Percentiles rank a stretch among this genome's conserved stretches.
Conservation (phyloP, 768 basidiomycete genomes). For the Fistulinella prunicolor region DNA sequence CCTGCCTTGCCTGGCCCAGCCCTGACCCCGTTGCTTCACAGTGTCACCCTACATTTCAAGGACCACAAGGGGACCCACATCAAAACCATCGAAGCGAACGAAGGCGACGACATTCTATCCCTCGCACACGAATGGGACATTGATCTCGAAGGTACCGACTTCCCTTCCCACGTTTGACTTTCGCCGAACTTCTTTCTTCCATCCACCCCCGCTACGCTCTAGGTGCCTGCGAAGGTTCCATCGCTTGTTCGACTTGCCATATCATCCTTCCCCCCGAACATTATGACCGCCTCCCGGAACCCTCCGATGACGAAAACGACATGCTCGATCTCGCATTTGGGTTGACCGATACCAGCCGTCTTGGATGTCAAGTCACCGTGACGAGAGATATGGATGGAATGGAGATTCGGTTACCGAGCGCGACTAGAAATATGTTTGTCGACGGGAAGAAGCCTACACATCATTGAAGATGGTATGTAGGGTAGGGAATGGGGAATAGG, state of each 20-base stretch:
- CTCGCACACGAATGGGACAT: constrained; percentile 95
- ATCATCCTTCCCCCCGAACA: constrained; percentile 64
- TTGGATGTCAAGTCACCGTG: constrained; percentile 77
- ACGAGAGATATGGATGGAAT: constrained; percentile 84
- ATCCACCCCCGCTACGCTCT: background rate
- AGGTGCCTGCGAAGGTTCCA: constrained; percentile 97
- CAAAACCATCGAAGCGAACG: constrained; percentile 87
- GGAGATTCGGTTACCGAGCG: constrained; percentile 78
- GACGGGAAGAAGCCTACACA: constrained; percentile 66
- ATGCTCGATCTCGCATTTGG: constrained; percentile 99
- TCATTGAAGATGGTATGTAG: constrained; percentile 29
- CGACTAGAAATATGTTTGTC: constrained; percentile 97
- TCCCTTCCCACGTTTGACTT: background rate
- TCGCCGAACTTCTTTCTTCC: background rate
- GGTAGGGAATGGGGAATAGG: background rate
- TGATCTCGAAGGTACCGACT: constrained; percentile 81
- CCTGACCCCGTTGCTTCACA: constrained; percentile 26
- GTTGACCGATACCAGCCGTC: constrained; percentile 85
- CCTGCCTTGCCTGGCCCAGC: background rate
- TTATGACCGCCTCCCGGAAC: constrained; percentile 87
- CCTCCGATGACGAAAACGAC: constrained; percentile 97
- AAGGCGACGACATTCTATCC: constrained; percentile 89
- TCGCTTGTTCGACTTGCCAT: constrained; percentile 98
- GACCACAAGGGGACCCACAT: constrained; percentile 82
- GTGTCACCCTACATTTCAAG: constrained; percentile 87